Evolutionary conservation across 768 basidiomycete species (phyloP).

Genomic region (Pulveroboletus frians): DNA sequence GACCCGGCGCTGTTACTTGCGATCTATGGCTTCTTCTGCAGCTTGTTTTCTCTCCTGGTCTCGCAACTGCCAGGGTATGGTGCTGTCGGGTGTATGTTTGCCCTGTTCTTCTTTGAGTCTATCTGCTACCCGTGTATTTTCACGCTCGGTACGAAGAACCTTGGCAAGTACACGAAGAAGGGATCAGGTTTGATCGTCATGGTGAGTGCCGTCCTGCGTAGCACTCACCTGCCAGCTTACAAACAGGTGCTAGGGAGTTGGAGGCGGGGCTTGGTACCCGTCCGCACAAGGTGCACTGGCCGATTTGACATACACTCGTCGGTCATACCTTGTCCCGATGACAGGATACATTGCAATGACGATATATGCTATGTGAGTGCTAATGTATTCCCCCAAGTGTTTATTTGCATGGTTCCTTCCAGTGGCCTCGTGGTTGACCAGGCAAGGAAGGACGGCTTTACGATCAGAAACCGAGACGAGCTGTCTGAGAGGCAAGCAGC

Average conservation of each 20-base stretch:
- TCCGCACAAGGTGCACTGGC: constrained; percentile 55
- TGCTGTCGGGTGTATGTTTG: constrained; percentile 57
- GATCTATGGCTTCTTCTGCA: constrained; percentile 48
- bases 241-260: constrained; percentile 41
- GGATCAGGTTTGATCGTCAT: constrained; percentile 64
- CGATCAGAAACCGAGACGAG: constrained; percentile 45
- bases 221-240: neutral
- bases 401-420: neutral
- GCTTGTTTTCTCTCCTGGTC: constrained; percentile 46
- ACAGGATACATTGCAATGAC: constrained; percentile 56
- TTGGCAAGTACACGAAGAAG: constrained; percentile 54
- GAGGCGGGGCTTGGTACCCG: constrained; percentile 67
- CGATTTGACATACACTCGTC: constrained; percentile 42
- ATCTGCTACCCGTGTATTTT: constrained; percentile 71
- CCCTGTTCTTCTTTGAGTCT: constrained; percentile 70
- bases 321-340: constrained; percentile 58
- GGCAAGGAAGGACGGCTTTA: constrained; percentile 44
- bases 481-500: constrained; percentile 21
- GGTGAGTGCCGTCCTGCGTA: constrained; percentile 27
- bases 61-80: constrained; percentile 47
- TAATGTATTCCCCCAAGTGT: neutral
- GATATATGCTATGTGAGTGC: constrained; percentile 50
- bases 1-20: constrained; percentile 61
- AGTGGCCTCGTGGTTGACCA: constrained; percentile 54
- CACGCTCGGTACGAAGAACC: constrained; percentile 60